Base-by-base conservation (phyloP, 306 rosid genomes). In the Phaseolus lunatus region DNA sequence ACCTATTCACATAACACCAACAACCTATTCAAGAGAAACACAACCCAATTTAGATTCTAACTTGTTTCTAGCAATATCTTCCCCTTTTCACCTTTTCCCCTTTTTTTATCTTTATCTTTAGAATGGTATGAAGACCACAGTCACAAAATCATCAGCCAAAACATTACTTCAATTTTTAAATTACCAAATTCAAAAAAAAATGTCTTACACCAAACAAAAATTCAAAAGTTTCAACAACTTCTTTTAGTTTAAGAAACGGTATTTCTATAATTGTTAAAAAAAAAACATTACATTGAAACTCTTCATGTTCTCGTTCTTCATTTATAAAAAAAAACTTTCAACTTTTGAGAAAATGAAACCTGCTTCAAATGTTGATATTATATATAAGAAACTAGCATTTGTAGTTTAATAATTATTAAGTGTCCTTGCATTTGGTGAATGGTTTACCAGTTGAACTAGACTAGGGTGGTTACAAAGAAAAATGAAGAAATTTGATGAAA, bases 41-140 rank as follows among this genome's bases (percentile, higher is more conserved):
- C 47, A 78, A 33, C 23, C 33, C 53, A 33, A 47, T 47, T 70
- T 31, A 78, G 64, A 70, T 70, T 70, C 77, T 37, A 15, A 22
- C 9, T 9, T 39, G 44, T 39, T 9, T 39, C 0, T 39, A 39
- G 13, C 44, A 39, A 2, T 39, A 10, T 39, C 44, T 39, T 9
- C 9, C 9, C 44, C 10, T 39, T 39, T 39, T 39, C 2, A 9
- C 13, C 44, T 39, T 39, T 37, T 9, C 10, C 13, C 3, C 11
- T 9, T 39, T 9, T 39, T 39, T 39, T 1, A 39, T 39, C 44
- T 39, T 39, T 9, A 39, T 9, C 44, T 39, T 39, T 39, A 37
- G 44, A 39, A 39, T 39, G 35, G 57, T 14, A 13, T 15, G 24
- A 22, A 37, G 35, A 31, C 35, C 39, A 41, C 8, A 41, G 43